Conservation (phyloP, 2,329 filamentous ascomycete genomes). For the Thielaviopsis ethacetica region DNA sequence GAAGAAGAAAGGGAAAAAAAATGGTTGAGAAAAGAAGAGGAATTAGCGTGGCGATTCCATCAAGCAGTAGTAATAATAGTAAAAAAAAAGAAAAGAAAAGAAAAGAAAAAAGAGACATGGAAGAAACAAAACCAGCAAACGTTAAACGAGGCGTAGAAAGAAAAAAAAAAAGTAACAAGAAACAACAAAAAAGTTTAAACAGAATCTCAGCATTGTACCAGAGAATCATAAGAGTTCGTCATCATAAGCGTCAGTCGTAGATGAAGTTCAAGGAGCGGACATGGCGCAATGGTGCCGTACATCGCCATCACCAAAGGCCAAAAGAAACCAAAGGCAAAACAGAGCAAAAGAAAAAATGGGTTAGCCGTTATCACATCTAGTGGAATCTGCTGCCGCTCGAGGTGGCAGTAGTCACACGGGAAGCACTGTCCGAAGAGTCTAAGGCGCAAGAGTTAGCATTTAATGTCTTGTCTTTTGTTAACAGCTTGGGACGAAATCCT, state of each 20-base stretch:
- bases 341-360: background rate
- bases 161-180: conserved; percentile 5
- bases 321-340: background rate
- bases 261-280: conserved; percentile 7
- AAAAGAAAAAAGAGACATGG: background rate
- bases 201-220: background rate
- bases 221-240: conserved; percentile 5
- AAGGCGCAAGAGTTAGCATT: background rate
- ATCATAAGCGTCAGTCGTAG: conserved; percentile 11
- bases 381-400: conserved; percentile 16
- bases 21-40: background rate
- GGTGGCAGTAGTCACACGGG: conserved; percentile 22
- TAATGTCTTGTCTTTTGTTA: no score
- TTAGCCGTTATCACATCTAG: background rate
- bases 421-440: conserved; percentile 29
- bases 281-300: background rate
- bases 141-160: background rate
- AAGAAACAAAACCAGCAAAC: conserved; percentile 1
- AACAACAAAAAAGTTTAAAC: background rate
- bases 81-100: background rate
- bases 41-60: conserved; percentile 10
- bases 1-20: background rate
- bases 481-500: conserved; percentile 14
- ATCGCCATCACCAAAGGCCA: background rate
- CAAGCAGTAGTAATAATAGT: background rate